Evolutionary conservation across 2,329 filamentous ascomycete genomes (phyloP), one percentile per base, ranked within the genome.

Genomic region (Paecilomyces formosus): DNA sequence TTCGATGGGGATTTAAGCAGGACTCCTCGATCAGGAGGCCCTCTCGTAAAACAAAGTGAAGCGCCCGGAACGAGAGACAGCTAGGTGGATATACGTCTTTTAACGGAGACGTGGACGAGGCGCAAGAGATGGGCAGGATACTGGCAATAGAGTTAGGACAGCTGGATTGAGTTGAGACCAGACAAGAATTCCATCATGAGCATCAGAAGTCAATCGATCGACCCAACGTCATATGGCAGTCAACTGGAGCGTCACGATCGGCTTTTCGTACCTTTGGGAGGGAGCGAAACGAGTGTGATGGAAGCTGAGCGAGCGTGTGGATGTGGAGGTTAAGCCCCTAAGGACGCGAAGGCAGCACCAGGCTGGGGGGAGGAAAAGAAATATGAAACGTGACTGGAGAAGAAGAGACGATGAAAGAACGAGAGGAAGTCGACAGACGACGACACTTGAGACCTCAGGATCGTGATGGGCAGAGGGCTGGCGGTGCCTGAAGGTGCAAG

Each of bases 341-440:
- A 62, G 59, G 60, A 62, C 58, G 52, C 53, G 58, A 60, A 61
- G 56, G 63, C 63, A 69, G 66, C 66, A 64, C 66, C 66, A 66
- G 65, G 64, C 62, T 63, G 61, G 61, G 65, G 60, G 61, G 60
- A 61, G 78, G 77, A 78, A 75, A 51, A 61, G 53, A 63, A 57
- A 57, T 57, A 58, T 65, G 64, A 62, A 63, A 63, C 59, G 61
- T 63, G 57, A 61, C 60, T 59, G 63, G 57, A 53, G 60, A 64
- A 58, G 56, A 61, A 59, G 59, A 57, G 55, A 54, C 57, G 55
- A 59, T 30, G 55, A 28, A 55, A 56, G 35, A 61, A 64, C 51
- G 52, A 57, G 57, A 57, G 57, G 58, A 53, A 55, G 51, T 54
- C 39, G 53, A 50, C 26, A 26, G 24, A 33, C 53, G 54, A n/a